Conservation (phyloP, 2,329 filamentous ascomycete genomes). For the Neopestalotiopsis clavispora region DNA sequence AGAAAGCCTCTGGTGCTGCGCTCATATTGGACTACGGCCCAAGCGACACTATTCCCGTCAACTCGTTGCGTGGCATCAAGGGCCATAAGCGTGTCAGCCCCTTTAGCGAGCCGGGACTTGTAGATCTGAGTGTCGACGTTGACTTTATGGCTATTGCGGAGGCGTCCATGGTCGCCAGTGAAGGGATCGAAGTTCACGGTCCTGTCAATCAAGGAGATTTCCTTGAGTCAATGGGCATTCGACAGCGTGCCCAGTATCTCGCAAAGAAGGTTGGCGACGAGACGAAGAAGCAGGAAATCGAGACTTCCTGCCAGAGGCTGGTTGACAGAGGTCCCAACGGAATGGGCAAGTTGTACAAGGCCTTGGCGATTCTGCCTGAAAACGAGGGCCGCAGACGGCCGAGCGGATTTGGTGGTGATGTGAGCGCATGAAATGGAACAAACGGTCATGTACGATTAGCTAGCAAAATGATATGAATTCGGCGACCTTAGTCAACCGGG, state of each 20-base stretch:
- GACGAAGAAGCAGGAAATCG: slow-evolving; percentile 64
- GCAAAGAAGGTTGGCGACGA: slow-evolving; percentile 50
- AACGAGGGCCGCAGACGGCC: slow-evolving; percentile 75
- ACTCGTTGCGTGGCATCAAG: slow-evolving; percentile 89
- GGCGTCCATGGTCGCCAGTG: slow-evolving; percentile 74
- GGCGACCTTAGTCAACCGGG: too few species aligned
- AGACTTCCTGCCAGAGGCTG: slow-evolving; percentile 78
- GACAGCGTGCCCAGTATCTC: slow-evolving; percentile 74
- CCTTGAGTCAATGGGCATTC: slow-evolving; percentile 80
- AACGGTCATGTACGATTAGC: too few species aligned
- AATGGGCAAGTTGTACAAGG: slow-evolving; percentile 97
- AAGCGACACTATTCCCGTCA: slow-evolving; percentile 75
- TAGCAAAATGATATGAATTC: too few species aligned
- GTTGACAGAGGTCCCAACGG: slow-evolving; percentile 82
- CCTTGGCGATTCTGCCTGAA: slow-evolving; percentile 86
- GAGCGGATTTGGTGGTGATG: slow-evolving; percentile 87
- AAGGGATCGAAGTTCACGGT: slow-evolving; percentile 88
- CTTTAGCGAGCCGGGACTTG: slow-evolving; percentile 78
- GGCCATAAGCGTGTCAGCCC: slow-evolving; percentile 78
- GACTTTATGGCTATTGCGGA: slow-evolving; percentile 91
- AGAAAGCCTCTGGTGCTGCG: slow-evolving; percentile 77
- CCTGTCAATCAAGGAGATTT: slow-evolving; percentile 87
- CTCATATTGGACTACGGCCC: slow-evolving; percentile 97
- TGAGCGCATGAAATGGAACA: slow-evolving; percentile 30
- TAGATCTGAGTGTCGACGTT: slow-evolving; percentile 91